phyloP scores from a whole-genome alignment of 2,329 filamentous ascomycete species.

The Beauveria australis region DNA sequence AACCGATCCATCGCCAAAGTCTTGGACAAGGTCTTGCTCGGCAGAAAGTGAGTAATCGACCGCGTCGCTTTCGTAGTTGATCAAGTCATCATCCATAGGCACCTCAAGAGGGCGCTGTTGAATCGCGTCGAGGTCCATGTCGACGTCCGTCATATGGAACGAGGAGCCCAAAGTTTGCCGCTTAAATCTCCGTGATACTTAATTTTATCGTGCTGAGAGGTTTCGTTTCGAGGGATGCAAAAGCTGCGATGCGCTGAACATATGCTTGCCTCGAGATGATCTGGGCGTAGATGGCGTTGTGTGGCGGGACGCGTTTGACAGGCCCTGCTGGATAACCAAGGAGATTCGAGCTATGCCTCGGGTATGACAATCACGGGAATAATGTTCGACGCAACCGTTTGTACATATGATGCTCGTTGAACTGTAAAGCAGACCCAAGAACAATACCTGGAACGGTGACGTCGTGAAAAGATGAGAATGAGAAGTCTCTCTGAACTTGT shows the following conservation, averaged over 20 bases:
- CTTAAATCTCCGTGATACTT: neutral
- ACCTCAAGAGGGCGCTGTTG: conserved; percentile 17
- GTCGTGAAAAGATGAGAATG: neutral
- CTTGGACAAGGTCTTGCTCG: conserved; percentile 9
- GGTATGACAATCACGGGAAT: neutral
- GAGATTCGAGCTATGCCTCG: neutral
- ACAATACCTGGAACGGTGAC: neutral
- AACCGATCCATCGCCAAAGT: conserved; percentile 14
- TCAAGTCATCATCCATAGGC: conserved; percentile 26
- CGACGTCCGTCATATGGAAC: conserved; percentile 20
- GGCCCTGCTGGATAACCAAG: neutral
- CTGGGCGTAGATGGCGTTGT: neutral
- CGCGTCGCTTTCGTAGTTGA: conserved; percentile 29
- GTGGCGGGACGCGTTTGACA: neutral
- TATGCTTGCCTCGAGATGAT: neutral
- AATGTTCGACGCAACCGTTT: neutral
- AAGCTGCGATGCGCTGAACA: too few relatives aligned
- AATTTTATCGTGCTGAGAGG: neutral
- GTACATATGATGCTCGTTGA: neutral
- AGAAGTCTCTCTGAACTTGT: neutral
- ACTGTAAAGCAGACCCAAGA: neutral
- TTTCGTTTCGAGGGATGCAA: neutral
- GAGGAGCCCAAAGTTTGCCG: too few relatives aligned
- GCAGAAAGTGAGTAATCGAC: conserved; percentile 15
- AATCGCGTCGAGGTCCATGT: conserved; percentile 25